phyloP scores from a whole-genome alignment of 192 early-diverging fungal genomes.

The Coemansia sp. region DNA sequence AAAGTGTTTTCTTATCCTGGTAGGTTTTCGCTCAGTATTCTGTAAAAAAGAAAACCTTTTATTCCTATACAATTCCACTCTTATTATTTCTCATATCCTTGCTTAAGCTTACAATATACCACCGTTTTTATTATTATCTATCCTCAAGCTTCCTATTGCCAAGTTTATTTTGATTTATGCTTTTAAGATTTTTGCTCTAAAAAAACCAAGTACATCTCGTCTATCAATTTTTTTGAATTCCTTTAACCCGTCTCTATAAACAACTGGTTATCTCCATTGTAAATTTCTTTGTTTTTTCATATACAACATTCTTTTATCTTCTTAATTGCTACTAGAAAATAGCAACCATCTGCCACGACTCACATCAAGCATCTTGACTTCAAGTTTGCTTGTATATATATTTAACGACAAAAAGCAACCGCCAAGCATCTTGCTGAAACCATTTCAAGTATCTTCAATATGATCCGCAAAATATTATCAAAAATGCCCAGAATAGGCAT shows the following conservation, averaged over 20 bases:
- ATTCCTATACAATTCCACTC: no score
- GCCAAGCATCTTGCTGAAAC: background rate
- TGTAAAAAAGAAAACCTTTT: no score
- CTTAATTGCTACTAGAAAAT: background rate
- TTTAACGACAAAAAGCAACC: background rate
- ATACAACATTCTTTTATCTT: background rate
- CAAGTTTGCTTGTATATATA: background rate
- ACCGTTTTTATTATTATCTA: no score
- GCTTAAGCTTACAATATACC: no score
- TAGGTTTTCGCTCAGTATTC: no score
- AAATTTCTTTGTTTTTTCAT: background rate
- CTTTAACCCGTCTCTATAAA: no score
- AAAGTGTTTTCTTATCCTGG: background rate
- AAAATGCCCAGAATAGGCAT: conserved; percentile 47
- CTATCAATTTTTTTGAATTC: no score
- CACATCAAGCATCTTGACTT: background rate
- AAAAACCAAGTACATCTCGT: background rate
- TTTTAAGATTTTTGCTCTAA: background rate
- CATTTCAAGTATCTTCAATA: background rate
- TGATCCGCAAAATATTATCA: conserved; percentile 7
- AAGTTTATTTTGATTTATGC: no score
- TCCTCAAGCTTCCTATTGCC: no score
- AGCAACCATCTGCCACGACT: no score
- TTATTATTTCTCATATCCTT: no score
- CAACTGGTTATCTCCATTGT: no score